A percentile compares a stretch with the other conserved stretches of the same genome.
These are phyloP conservation scores for Yarrowia bubula DNA, from an alignment of 805 yeast genomes.

Conservation along the genomic window DNA sequence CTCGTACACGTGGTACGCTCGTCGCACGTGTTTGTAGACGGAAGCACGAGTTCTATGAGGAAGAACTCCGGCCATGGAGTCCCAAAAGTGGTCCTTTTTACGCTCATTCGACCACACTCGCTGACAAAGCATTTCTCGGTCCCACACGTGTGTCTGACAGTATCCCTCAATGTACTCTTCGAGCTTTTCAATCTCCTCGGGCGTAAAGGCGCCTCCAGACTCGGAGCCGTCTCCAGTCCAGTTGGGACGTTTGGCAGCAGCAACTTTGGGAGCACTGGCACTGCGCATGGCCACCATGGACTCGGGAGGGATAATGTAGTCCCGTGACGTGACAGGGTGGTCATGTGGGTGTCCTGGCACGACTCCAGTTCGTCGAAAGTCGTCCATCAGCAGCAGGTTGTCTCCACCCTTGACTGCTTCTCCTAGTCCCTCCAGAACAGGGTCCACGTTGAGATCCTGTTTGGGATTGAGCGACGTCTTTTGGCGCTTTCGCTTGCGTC, in stretches of 20 bases:
- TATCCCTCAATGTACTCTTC: constrained; percentile 72
- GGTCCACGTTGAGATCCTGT: constrained; percentile 48
- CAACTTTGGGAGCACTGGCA: background rate
- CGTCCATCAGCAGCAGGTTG: constrained; percentile 19
- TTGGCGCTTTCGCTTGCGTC: constrained; percentile 22
- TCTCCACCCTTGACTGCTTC: constrained; percentile 22
- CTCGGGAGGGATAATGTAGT: constrained; percentile 14
- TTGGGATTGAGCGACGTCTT: constrained; percentile 17
- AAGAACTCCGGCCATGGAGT: constrained; percentile 67
- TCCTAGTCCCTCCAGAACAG: constrained; percentile 48
- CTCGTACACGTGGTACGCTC: constrained; percentile 83
- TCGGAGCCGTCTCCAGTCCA: constrained; percentile 38
- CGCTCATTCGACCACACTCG: constrained; percentile 86
- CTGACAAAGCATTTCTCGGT: constrained; percentile 69
- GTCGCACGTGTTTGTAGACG: constrained; percentile 85
- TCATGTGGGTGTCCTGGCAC: constrained; percentile 6
- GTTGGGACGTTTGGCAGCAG: constrained; percentile 20
- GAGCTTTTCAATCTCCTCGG: constrained; percentile 66
- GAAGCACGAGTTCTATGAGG: constrained; percentile 87
- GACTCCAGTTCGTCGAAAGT: background rate
- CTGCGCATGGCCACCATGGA: background rate
- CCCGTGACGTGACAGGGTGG: background rate
- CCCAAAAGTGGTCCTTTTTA: constrained; percentile 89
- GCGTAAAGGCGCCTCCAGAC: constrained; percentile 49
- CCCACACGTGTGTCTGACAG: constrained; percentile 58